phyloP scores from a whole-genome alignment of 2,329 filamentous ascomycete species.

The Metarhizium guizhouense region DNA sequence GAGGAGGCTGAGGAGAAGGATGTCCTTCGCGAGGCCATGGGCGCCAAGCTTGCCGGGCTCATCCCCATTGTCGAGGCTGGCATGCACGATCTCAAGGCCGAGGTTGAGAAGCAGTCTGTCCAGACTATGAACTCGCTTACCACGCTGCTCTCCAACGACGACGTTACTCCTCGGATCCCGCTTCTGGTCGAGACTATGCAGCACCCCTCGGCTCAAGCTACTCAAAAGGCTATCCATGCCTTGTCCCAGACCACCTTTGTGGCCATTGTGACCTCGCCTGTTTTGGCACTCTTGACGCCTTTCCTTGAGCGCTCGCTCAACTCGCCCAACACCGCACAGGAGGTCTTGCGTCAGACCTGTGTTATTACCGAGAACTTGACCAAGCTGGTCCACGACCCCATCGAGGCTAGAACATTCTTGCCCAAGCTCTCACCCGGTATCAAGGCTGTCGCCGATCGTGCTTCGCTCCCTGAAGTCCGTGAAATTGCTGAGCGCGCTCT shows the following conservation, averaged over 20 bases:
- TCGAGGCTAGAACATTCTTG: slow-evolving; percentile 90
- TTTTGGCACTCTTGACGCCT: slow-evolving; percentile 87
- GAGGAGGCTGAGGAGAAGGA: slow-evolving; percentile 86
- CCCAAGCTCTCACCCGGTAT: slow-evolving; percentile 93
- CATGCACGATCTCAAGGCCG: slow-evolving; percentile 93
- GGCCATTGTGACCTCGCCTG: slow-evolving; percentile 88
- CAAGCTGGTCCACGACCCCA: slow-evolving; percentile 90
- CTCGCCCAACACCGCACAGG: slow-evolving; percentile 81
- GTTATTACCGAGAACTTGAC: slow-evolving; percentile 97
- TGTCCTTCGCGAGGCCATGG: slow-evolving; percentile 82
- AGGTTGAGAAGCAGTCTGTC: slow-evolving; percentile 81
- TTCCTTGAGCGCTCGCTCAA: slow-evolving; percentile 91
- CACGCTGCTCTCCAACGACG: slow-evolving; percentile 88
- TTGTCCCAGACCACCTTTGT: slow-evolving; percentile 98
- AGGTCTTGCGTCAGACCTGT: slow-evolving; percentile 89
- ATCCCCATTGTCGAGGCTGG: slow-evolving; percentile 87
- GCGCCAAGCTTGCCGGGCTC: slow-evolving; percentile 72
- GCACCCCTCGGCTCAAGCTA: slow-evolving; percentile 76
- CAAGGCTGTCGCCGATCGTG: slow-evolving; percentile 75
- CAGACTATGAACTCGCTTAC: slow-evolving; percentile 89
- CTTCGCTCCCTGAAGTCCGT: slow-evolving; percentile 89
- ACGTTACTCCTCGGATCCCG: slow-evolving; percentile 85
- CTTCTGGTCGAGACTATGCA: slow-evolving; percentile 93
- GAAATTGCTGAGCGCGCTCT: slow-evolving; percentile 78
- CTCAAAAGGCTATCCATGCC: slow-evolving; percentile 94